phyloP scores from a whole-genome alignment of 2,329 filamentous ascomycete species.

The Elsinoe ampelina region DNA sequence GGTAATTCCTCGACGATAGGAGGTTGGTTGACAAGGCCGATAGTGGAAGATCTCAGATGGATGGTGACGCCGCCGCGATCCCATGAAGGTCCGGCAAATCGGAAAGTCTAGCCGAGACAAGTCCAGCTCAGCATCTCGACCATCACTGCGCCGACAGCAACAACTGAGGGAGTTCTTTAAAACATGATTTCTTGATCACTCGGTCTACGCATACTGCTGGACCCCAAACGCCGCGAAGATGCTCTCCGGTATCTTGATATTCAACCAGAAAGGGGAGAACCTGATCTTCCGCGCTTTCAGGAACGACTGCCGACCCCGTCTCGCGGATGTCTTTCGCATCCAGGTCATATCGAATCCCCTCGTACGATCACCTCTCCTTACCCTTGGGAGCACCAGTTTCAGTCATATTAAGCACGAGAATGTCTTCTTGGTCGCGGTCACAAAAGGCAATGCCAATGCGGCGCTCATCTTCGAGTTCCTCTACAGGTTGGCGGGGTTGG shows the following conservation, averaged over 20 bases:
- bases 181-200: not conserved
- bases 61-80: not conserved
- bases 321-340: constrained; percentile 98
- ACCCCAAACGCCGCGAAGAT: constrained; percentile 45
- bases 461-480: constrained; percentile 97
- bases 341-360: constrained; percentile 98
- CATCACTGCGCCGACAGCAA: not conserved
- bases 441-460: constrained; percentile 98
- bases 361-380: constrained; percentile 94
- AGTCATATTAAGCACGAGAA: constrained; percentile 99
- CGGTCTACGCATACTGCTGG: not conserved
- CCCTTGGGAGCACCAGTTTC: constrained; percentile 94
- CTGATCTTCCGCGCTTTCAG: constrained; percentile 98
- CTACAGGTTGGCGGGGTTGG: constrained; percentile 80
- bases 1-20: too few relatives aligned
- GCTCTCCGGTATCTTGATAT: constrained; percentile 94
- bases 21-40: not conserved
- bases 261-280: constrained; percentile 99
- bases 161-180: not conserved
- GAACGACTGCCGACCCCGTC: constrained; percentile 92
- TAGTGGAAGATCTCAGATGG: not conserved
- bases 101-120: not conserved
- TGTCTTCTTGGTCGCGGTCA: constrained; percentile 94
- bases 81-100: not conserved
- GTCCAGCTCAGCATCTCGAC: not conserved